phyloP scores from a whole-genome alignment of 192 early-diverging fungal species.

The Cladochytrium replicatum region DNA sequence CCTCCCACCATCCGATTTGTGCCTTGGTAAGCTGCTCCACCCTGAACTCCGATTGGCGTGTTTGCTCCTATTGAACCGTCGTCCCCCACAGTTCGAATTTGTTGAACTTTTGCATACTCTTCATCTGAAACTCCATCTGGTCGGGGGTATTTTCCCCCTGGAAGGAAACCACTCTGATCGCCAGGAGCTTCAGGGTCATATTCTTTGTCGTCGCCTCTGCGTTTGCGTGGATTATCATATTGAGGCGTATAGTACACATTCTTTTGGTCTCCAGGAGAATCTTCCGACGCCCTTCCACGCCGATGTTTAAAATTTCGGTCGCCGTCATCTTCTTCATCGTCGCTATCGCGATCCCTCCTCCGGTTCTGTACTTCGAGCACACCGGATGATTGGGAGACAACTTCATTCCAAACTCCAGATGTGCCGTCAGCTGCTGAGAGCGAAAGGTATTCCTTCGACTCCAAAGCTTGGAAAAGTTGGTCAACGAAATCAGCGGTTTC shows the following conservation, averaged over 20 bases:
- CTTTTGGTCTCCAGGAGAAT: constrained; percentile 8
- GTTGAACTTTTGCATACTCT: no score
- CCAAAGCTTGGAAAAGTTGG: constrained; percentile 44
- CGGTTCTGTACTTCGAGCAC: not conserved
- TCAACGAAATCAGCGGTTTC: constrained; percentile 59
- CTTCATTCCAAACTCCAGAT: constrained; percentile 8
- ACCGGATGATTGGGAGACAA: not conserved
- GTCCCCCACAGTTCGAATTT: no score
- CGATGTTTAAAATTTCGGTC: constrained; percentile 65
- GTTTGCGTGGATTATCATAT: constrained; percentile 6
- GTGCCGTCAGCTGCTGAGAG: constrained; percentile 7
- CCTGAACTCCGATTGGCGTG: no score
- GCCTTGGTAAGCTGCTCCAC: no score
- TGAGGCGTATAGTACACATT: constrained; percentile 1
- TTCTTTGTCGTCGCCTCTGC: no score
- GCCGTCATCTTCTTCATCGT: constrained; percentile 53
- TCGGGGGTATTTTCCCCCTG: no score
- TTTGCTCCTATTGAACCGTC: no score
- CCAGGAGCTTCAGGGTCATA: no score
- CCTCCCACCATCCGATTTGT: no score
- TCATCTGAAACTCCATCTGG: no score
- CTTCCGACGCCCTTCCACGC: constrained; percentile 29
- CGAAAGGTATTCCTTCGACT: constrained; percentile 30
- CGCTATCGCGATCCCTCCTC: constrained; percentile 28
- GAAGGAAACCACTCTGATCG: no score